Base-by-base conservation (phyloP, 1,284 basidiomycete genomes). In the Cryptococcus neoformans region DNA sequence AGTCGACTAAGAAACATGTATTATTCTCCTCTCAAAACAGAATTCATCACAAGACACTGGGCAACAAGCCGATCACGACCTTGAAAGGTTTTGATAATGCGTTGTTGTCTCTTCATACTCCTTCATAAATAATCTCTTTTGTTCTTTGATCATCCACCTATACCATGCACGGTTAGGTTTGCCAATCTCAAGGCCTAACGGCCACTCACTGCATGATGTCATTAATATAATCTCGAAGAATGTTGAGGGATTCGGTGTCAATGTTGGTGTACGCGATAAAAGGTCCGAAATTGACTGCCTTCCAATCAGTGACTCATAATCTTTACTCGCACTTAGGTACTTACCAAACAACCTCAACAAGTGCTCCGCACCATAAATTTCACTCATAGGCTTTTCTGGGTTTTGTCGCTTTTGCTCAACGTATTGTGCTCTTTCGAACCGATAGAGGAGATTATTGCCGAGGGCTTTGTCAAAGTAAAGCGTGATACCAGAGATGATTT, bases 311-410 rank as follows among this genome's bases (percentile, higher is more conserved):
- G 34, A 47, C 45, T 16, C 12, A 17, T 40, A 41, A 10, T 36
- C 36, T 21, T 39, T 9, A 21, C 34, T 6, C 46, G 21, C 46
- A 41, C 40, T 41, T 41, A 17, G 17, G 14, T 37, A 81, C 86
- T 59, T 64, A 96, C 93, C 94, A 62, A 99, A 83, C 82, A 99
- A 87, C 52, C 95, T 81, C 58, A 98, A 74, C 12, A 99, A 74
- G 76, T 99, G 95, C 73, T 99, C 95, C 4, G 91, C 92, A 0
- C 95, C 96, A 69, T 99, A 99, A 16, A 97, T 83, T 53, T 85
- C 81, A 72, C 90, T 92, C 84, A 96, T 90, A 65, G 92, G 87
- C 71, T 87, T 88, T 69, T 89, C 87, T 7, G 63, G 55, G 66
- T 87, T 90, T 62, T 84, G 80, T 67, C 89, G 87, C 44, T 90